These are phyloP conservation scores for Boechera divaricarpa DNA, from an alignment of 345 rosid genomes.

Conservation along the genomic window DNA sequence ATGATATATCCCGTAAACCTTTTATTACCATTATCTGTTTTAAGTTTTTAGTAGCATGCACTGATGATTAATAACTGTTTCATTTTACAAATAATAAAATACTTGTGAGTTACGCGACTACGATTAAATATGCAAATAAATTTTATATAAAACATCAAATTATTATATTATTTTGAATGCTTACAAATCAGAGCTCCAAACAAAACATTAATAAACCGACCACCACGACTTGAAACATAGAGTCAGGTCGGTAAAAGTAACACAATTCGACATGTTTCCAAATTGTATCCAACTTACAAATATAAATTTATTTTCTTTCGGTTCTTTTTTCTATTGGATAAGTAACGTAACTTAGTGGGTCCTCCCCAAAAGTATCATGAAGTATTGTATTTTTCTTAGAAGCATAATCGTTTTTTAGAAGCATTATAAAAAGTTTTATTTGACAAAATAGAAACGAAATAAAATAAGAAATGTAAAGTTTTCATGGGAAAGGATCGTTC, in stretches of 20 bases:
- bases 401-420: slow-evolving; percentile 6
- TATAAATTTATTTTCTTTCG: slow-evolving; percentile 1
- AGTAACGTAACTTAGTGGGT: slow-evolving; percentile 29
- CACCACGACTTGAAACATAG: slow-evolving; percentile 26
- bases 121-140: background rate
- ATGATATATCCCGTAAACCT: too few relatives aligned
- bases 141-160: background rate
- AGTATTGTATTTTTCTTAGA: background rate
- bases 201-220: slow-evolving; percentile 39
- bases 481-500: slow-evolving; percentile 44
- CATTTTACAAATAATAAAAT: background rate
- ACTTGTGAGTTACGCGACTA: background rate
- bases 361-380: background rate
- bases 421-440: slow-evolving; percentile 15
- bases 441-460: background rate
- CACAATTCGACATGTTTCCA: slow-evolving; percentile 46
- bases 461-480: background rate
- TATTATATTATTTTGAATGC: background rate
- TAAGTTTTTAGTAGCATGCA: background rate
- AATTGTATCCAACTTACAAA: slow-evolving; percentile 34
- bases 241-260: slow-evolving; percentile 45
- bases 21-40: background rate
- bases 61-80: background rate
- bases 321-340: slow-evolving; percentile 29
- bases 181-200: background rate